Conservation (phyloP, 1,139 yeast genomes). For the Diutina neorugosa region DNA sequence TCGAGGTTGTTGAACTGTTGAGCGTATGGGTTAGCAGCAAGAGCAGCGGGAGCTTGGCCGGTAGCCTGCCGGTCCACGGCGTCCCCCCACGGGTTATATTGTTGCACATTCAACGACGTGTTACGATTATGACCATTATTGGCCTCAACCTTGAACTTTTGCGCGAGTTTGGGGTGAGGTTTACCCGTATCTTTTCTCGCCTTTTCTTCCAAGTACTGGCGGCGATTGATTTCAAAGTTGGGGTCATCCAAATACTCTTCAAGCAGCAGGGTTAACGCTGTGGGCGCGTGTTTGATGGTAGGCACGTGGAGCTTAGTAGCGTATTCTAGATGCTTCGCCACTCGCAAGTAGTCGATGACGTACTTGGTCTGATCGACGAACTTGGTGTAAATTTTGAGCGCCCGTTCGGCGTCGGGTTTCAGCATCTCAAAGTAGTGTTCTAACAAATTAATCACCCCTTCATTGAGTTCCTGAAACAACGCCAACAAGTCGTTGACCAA, state of each 20-base stretch:
- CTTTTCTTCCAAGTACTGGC: conserved; percentile 62
- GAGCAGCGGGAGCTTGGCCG: not conserved
- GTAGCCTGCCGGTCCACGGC: not conserved
- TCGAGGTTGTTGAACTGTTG: not conserved
- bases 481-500: conserved; percentile 78
- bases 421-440: conserved; percentile 95
- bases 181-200: conserved; percentile 2
- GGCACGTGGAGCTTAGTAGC: conserved; percentile 89
- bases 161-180: not conserved
- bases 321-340: conserved; percentile 80
- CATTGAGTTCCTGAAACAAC: conserved; percentile 80
- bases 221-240: conserved; percentile 69
- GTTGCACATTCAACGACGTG: conserved; percentile 26
- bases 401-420: conserved; percentile 73
- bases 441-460: conserved; percentile 84
- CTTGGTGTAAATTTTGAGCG: conserved; percentile 68
- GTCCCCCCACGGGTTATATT: conserved; percentile 31
- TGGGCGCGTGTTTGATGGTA: conserved; percentile 93
- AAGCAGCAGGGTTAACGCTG: conserved; percentile 74
- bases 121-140: conserved; percentile 10
- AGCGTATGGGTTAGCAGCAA: not conserved
- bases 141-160: not conserved
- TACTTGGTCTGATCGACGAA: conserved; percentile 81
- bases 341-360: conserved; percentile 77
- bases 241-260: conserved; percentile 84